phyloP scores from a whole-genome alignment of 2,329 filamentous ascomycete genomes.

The Fusarium sp. region DNA sequence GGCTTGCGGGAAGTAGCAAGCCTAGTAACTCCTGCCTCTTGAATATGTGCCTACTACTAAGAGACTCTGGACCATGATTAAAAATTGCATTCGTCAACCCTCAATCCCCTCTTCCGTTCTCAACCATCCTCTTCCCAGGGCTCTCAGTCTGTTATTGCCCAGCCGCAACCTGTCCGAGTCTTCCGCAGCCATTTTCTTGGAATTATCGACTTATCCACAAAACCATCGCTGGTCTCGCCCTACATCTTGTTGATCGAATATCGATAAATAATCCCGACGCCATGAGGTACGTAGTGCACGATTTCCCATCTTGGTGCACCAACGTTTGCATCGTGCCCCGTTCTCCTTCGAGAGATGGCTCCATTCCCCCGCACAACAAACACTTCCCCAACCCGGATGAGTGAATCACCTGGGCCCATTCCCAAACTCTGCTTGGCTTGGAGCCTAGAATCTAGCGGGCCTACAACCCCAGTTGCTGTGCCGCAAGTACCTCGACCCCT shows the following conservation, averaged over 20 bases:
- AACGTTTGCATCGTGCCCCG: not conserved
- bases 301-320: conserved; percentile 4
- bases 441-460: conserved; percentile 24
- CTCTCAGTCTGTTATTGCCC: conserved; percentile 1
- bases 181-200: not conserved
- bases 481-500: conserved; percentile 32
- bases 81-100: conserved; percentile 16
- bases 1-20: conserved; percentile 5
- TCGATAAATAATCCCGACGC: not conserved
- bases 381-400: conserved; percentile 25
- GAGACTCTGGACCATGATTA: not conserved
- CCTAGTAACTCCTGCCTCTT: not conserved
- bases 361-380: conserved; percentile 28
- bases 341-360: conserved; percentile 1
- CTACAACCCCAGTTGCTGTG: conserved; percentile 30
- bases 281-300: conserved; percentile 34
- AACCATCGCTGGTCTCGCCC: not conserved
- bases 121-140: conserved; percentile 1
- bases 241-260: not conserved
- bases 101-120: not conserved
- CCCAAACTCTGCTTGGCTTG: conserved; percentile 25
- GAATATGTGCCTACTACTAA: not conserved
- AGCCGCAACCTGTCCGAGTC: not conserved
- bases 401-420: conserved; percentile 30
- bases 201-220: not conserved